Evolutionary conservation across 2,329 filamentous ascomycete genomes (phyloP), one percentile per base, ranked within the genome.

Genomic region (Hypoxylon sp.): DNA sequence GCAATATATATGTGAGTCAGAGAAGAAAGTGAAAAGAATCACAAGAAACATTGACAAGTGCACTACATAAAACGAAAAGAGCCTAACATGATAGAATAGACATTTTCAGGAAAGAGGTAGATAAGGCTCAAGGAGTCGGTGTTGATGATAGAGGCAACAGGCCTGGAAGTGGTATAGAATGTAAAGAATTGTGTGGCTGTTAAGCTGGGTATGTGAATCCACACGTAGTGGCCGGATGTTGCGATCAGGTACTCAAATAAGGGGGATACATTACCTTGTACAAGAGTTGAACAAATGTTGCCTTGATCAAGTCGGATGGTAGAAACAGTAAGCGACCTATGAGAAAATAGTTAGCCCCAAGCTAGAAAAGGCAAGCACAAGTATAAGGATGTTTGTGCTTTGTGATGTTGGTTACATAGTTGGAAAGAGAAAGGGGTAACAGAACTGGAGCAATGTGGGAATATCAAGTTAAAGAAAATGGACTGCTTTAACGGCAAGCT

Each of bases 271-370:
- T 73, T 73, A 76, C 74, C 73, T 74, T 69, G 70, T 72, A 74
- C 72, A 73, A 72, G 68, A 65, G 63, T 65, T 63, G 65, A 69
- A 74, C 72, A 74, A 72, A 67, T 65, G 64, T 67, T 63, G 65
- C 68, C 50, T 66, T 63, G 65, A 65, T 70, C 64, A 55, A 70
- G 66, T 67, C 52, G 64, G 55, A 43, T 67, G 62, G 49, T 65
- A 60, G 61, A 67, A 72, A 72, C 68, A 69, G 75, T 66, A 70
- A 59, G 49, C 61, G 60, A 67, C 60, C 75, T 77, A 55, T 28
- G 17, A 28, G 63, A 62, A 28, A 25, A 48, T 38, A 9, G 63
- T 70, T 28, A 70, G 67, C 14, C 9, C 38, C 10, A 52, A 38
- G 34, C 52, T 28, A 21, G 21, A n/a, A 13, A 23, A 4, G 11